phyloP scores from a whole-genome alignment of 768 basidiomycete genomes.

The Hypholoma sublateritium region DNA sequence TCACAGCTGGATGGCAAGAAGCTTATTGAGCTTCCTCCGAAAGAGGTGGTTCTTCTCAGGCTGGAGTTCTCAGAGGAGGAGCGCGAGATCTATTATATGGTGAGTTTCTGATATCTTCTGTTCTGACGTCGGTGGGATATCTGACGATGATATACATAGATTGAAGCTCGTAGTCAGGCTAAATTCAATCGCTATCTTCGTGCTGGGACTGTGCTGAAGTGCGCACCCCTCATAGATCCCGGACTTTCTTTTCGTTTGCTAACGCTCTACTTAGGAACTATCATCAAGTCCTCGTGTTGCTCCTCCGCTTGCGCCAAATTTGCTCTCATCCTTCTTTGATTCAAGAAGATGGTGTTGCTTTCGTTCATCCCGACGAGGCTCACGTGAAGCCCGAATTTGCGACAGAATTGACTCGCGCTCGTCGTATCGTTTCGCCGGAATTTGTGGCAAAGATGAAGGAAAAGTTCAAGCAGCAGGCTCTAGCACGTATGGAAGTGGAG shows the following conservation, averaged over 20 bases:
- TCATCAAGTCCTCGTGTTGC: slow-evolving; percentile 48
- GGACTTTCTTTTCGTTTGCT: neutral
- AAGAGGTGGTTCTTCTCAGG: slow-evolving; percentile 47
- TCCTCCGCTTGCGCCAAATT: slow-evolving; percentile 61
- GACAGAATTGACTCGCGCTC: slow-evolving; percentile 47
- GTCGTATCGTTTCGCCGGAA: slow-evolving; percentile 38
- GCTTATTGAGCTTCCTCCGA: slow-evolving; percentile 64
- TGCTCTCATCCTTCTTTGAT: slow-evolving; percentile 71
- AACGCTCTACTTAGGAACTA: slow-evolving; percentile 43
- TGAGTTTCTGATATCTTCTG: slow-evolving; percentile 14
- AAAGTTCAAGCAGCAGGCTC: slow-evolving; percentile 40
- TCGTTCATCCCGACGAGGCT: slow-evolving; percentile 39
- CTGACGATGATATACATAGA: slow-evolving; percentile 26
- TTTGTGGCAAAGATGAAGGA: slow-evolving; percentile 52
- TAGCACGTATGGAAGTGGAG: slow-evolving; percentile 51
- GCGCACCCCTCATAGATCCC: slow-evolving; percentile 11
- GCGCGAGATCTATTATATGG: slow-evolving; percentile 60
- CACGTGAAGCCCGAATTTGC: slow-evolving; percentile 31
- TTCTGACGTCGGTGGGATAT: neutral
- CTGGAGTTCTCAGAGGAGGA: slow-evolving; percentile 64
- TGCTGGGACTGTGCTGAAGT: slow-evolving; percentile 71
- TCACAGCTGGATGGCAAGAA: slow-evolving; percentile 64
- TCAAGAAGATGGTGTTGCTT: slow-evolving; percentile 51
- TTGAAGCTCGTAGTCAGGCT: slow-evolving; percentile 53
- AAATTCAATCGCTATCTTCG: slow-evolving; percentile 63